Conservation (phyloP, 1,284 basidiomycete genomes). For the Rhodotorula sp. region DNA sequence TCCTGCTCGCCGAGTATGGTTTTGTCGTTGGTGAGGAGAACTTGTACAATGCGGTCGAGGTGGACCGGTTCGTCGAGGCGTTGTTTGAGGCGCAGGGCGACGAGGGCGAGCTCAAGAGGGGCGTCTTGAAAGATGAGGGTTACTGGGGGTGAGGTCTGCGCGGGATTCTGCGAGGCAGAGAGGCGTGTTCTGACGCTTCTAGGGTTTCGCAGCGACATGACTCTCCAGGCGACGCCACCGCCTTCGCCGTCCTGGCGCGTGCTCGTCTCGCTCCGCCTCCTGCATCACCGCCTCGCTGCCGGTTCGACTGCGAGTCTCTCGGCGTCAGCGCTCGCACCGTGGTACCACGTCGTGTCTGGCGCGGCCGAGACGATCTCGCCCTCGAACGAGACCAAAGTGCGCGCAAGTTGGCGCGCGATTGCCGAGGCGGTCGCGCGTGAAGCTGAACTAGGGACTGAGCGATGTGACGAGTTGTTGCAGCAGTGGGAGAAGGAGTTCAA, state of each 20-base stretch:
- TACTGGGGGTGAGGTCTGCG: constrained; percentile 28
- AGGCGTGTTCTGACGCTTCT: no score
- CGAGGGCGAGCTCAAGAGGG: constrained; percentile 33
- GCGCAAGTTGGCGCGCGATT: constrained; percentile 10
- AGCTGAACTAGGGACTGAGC: constrained; percentile 1
- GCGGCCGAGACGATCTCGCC: constrained; percentile 30
- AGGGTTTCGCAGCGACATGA: constrained; percentile 20
- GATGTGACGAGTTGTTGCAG: constrained; percentile 9
- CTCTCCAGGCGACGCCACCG: constrained; percentile 17
- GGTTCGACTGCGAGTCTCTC: background rate
- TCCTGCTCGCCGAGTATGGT: constrained; percentile 44
- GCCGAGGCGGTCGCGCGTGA: constrained; percentile 6
- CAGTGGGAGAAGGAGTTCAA: constrained; percentile 12
- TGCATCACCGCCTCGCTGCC: background rate
- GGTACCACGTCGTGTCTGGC: constrained; percentile 36
- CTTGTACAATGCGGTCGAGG: constrained; percentile 39
- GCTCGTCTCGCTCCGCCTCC: constrained; percentile 33
- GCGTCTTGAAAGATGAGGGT: constrained; percentile 23
- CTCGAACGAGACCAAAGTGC: constrained; percentile 33
- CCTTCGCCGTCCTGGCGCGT: constrained; percentile 35
- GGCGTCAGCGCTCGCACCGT: constrained; percentile 24
- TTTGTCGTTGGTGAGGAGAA: constrained; percentile 40
- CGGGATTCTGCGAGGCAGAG: no score
- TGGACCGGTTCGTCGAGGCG: constrained; percentile 33
- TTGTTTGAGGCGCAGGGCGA: constrained; percentile 36